Conservation (phyloP, 768 basidiomycete species). For the Postia placenta region DNA sequence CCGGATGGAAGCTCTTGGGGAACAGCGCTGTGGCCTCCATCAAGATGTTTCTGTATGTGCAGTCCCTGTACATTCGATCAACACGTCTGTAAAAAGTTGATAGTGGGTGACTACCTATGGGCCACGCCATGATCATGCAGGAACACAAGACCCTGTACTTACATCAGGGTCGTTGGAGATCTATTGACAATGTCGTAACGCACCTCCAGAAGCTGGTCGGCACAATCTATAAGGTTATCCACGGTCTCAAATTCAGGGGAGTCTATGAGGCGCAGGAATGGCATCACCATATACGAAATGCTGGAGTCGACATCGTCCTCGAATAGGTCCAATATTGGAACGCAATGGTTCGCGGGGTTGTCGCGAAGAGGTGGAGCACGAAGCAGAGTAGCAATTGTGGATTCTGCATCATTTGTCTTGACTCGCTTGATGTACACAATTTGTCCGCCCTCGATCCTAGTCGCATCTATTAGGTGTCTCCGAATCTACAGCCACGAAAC, state of each 20-base stretch:
- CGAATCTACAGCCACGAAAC: not conserved
- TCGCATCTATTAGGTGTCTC: constrained; percentile 23
- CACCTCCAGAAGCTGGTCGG: constrained; percentile 15
- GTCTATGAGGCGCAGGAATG: constrained; percentile 13
- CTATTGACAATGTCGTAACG: not conserved
- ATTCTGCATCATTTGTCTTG: constrained; percentile 4
- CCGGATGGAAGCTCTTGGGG: constrained; percentile 18
- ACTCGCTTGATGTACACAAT: constrained; percentile 27
- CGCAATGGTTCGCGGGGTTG: constrained; percentile 19
- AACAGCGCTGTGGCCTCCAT: constrained; percentile 18
- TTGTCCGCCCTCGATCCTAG: constrained; percentile 19
- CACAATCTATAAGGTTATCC: constrained; percentile 16
- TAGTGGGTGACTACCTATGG: constrained; percentile 11
- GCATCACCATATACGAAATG: constrained; percentile 17
- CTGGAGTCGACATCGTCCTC: constrained; percentile 6
- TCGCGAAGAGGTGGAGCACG: not conserved
- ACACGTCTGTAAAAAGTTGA: not conserved
- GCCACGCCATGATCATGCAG: constrained; percentile 17
- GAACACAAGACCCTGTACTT: constrained; percentile 16
- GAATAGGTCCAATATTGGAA: constrained; percentile 17
- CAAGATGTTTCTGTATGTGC: constrained; percentile 17
- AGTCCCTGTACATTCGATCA: constrained; percentile 12
- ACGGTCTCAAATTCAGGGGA: constrained; percentile 12
- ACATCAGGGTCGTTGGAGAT: not conserved
- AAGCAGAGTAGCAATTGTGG: constrained; percentile 10